phyloP scores from a whole-genome alignment of 2,329 filamentous ascomycete species.

The Zymoseptoria passerinii region DNA sequence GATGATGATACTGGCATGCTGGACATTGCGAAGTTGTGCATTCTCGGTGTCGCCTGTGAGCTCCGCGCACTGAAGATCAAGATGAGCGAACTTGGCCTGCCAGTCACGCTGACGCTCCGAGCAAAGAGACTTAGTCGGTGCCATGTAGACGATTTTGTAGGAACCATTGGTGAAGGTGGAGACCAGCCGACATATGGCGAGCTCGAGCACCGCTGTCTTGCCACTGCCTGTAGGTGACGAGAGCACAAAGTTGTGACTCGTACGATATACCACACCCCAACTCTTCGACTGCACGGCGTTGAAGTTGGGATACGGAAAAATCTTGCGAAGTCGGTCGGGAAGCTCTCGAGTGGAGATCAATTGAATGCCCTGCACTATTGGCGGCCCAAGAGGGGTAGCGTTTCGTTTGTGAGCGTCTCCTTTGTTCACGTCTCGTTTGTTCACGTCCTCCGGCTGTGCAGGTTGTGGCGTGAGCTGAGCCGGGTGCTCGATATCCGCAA shows the following conservation, averaged over 20 bases:
- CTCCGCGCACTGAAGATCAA: slow-evolving; percentile 64
- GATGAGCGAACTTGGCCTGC: slow-evolving; percentile 60
- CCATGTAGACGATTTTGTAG: slow-evolving; percentile 79
- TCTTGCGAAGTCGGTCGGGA: slow-evolving; percentile 58
- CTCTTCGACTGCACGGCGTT: slow-evolving; percentile 79
- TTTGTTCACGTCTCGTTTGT: background rate
- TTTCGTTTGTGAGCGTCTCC: background rate
- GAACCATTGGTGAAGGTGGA: slow-evolving; percentile 47
- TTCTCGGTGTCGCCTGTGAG: slow-evolving; percentile 73
- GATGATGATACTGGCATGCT: slow-evolving; percentile 70
- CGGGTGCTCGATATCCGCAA: background rate
- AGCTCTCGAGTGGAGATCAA: slow-evolving; percentile 53
- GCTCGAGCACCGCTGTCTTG: slow-evolving; percentile 73
- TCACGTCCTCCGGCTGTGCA: background rate
- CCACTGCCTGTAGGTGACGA: slow-evolving; percentile 78
- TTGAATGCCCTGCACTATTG: slow-evolving; percentile 50
- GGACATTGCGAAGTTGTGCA: slow-evolving; percentile 57
- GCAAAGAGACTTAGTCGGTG: slow-evolving; percentile 76
- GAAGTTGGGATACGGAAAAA: slow-evolving; percentile 68
- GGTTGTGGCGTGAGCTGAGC: background rate
- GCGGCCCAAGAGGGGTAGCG: slow-evolving; percentile 13
- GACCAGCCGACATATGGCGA: slow-evolving; percentile 69
- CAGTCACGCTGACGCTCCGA: slow-evolving; percentile 70
- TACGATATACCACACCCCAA: slow-evolving; percentile 57
- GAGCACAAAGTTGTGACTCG: slow-evolving; percentile 68